phyloP scores from a whole-genome alignment of 2,329 filamentous ascomycete species.

The Ceratocystis papillata region DNA sequence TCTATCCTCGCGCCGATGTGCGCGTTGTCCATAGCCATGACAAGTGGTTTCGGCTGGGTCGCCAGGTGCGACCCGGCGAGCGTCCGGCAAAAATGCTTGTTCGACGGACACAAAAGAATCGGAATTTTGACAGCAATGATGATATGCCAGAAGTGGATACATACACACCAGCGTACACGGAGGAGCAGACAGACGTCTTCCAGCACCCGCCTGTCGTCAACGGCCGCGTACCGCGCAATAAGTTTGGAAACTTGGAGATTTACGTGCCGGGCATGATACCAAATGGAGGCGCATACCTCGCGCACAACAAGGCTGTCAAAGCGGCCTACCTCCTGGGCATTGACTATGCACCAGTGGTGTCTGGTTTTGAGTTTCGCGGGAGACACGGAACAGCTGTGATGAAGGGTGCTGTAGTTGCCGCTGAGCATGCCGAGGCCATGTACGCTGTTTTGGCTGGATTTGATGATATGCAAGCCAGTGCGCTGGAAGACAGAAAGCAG shows the following conservation, averaged over 20 bases:
- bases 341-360: conserved; percentile 82
- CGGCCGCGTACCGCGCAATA: conserved; percentile 75
- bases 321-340: conserved; percentile 68
- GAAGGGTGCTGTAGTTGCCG: conserved; percentile 64
- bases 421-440: conserved; percentile 61
- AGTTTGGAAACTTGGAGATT: conserved; percentile 86
- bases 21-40: conserved; percentile 66
- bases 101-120: background rate
- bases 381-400: conserved; percentile 76
- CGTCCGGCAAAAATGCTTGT: conserved; percentile 67
- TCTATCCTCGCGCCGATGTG: conserved; percentile 76
- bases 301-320: conserved; percentile 47
- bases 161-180: conserved; percentile 49
- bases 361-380: conserved; percentile 79
- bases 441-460: conserved; percentile 57
- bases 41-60: conserved; percentile 82
- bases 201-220: conserved; percentile 62
- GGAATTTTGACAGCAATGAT: conserved; percentile 29
- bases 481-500: conserved; percentile 60
- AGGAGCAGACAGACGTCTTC: conserved; percentile 62
- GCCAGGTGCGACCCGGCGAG: conserved; percentile 66
- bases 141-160: conserved; percentile 32
- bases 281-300: conserved; percentile 63
- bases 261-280: conserved; percentile 92
- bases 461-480: conserved; percentile 52